A percentile compares a stretch with the other conserved stretches of the same genome.
phyloP scores from a whole-genome alignment of 1,284 basidiomycete species.

The Cryptococcus jaspeensis region DNA sequence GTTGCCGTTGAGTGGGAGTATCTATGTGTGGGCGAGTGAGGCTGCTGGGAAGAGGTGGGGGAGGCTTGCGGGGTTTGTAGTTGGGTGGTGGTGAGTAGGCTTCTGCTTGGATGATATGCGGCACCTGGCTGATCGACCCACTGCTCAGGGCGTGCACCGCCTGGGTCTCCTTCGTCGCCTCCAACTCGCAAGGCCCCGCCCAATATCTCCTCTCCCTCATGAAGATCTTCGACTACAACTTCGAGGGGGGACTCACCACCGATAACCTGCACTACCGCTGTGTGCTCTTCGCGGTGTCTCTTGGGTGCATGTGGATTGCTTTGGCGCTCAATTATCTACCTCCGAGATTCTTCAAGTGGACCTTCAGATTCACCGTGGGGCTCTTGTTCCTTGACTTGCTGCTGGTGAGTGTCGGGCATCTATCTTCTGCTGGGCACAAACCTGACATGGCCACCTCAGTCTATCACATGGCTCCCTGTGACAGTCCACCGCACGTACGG shows the following conservation, averaged over 20 bases:
- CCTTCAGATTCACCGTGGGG: constrained; percentile 59
- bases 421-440: background rate
- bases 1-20: constrained; percentile 77
- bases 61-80: background rate
- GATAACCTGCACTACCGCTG: constrained; percentile 76
- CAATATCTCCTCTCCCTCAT: constrained; percentile 80
- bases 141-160: constrained; percentile 67
- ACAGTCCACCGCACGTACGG: constrained; percentile 2
- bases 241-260: constrained; percentile 60
- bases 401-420: background rate
- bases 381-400: constrained; percentile 4
- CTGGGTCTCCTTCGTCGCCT: constrained; percentile 82
- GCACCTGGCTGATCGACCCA: constrained; percentile 10
- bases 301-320: constrained; percentile 51
- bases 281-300: constrained; percentile 61
- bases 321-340: constrained; percentile 79
- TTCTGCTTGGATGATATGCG: constrained; percentile 69
- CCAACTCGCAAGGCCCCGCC: constrained; percentile 58
- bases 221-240: constrained; percentile 62
- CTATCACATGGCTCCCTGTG: constrained; percentile 72
- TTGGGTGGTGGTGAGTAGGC: constrained; percentile 78
- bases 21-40: constrained; percentile 87
- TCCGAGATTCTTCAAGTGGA: constrained; percentile 58
- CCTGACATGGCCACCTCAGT: constrained; percentile 1
- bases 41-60: constrained; percentile 60